Evolutionary conservation across 176 grass and related monocot genomes (phyloP).

Genomic region (Oryza longistaminata): DNA sequence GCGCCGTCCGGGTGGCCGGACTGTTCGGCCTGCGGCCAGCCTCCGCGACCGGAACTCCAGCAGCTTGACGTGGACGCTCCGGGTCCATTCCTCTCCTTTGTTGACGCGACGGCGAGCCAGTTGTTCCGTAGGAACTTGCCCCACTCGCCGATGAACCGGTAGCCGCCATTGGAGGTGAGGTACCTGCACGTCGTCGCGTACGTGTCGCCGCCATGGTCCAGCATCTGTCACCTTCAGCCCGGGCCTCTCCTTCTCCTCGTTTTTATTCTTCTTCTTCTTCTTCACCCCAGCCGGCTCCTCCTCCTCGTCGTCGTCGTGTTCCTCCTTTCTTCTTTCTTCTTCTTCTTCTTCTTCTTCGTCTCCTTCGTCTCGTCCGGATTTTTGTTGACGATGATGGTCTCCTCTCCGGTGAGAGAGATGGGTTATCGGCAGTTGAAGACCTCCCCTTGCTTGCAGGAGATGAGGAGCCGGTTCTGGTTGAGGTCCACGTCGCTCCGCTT

Average conservation of each 20-base stretch:
- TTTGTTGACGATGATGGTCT: neutral
- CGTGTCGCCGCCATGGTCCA: neutral
- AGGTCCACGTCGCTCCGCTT: neutral
- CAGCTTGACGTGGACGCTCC: neutral
- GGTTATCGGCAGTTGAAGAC: neutral
- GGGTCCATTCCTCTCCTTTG: neutral
- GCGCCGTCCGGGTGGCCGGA: neutral
- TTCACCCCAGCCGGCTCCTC: neutral
- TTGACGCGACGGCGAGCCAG: neutral
- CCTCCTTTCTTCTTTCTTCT: too few species aligned
- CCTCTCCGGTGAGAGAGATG: neutral
- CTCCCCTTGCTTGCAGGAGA: neutral
- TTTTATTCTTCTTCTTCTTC: too few species aligned
- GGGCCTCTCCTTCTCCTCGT: too few species aligned
- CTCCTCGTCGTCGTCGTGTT: too few species aligned
- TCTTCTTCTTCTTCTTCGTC: too few species aligned
- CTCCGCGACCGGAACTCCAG: constrained; percentile 10
- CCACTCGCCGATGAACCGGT: constrained; percentile 11
- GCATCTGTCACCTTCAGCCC: neutral
- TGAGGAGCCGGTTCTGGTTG: constrained; percentile 35
- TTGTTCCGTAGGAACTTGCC: neutral
- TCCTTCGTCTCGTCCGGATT: too few species aligned
- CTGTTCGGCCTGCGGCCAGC: neutral
- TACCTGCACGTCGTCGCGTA: neutral
- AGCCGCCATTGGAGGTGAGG: constrained; percentile 14